Conservation (phyloP, 2,329 filamentous ascomycete species). For the Tolypocladium album region DNA sequence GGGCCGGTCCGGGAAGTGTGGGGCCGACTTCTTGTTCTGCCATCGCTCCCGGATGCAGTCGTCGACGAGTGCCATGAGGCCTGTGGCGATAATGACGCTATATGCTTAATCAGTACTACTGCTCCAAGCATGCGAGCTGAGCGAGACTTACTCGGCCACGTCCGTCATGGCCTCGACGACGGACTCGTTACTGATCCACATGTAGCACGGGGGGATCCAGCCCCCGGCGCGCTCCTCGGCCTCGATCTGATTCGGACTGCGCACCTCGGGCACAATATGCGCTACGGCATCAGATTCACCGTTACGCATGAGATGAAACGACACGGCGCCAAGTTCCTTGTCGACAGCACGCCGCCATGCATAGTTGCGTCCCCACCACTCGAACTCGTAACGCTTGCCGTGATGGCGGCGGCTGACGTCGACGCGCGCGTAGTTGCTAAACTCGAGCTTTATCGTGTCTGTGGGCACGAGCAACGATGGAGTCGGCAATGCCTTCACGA, state of each 20-base stretch:
- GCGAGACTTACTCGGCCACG: slow-evolving; percentile 64
- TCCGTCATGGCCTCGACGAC: slow-evolving; percentile 63
- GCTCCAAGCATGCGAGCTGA: background rate
- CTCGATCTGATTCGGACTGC: slow-evolving; percentile 57
- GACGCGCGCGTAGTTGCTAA: slow-evolving; percentile 93
- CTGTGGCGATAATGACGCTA: slow-evolving; percentile 83
- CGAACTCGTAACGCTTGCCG: slow-evolving; percentile 74
- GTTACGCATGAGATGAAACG: slow-evolving; percentile 69
- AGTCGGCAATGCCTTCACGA: slow-evolving; percentile 3
- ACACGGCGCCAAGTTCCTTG: slow-evolving; percentile 56
- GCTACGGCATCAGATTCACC: slow-evolving; percentile 54
- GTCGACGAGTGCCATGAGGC: slow-evolving; percentile 78
- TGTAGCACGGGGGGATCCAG: slow-evolving; percentile 82
- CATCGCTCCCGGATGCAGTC: slow-evolving; percentile 80
- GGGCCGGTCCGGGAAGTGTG: background rate
- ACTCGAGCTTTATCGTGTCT: slow-evolving; percentile 81
- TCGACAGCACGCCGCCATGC: slow-evolving; percentile 71
- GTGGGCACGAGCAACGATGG: slow-evolving; percentile 40
- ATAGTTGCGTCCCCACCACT: slow-evolving; percentile 86
- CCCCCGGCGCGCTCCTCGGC: slow-evolving; percentile 70
- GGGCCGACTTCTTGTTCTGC: slow-evolving; percentile 25
- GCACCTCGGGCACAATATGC: slow-evolving; percentile 72
- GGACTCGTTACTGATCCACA: slow-evolving; percentile 74
- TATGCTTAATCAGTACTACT: slow-evolving; percentile 9
- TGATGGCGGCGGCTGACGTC: slow-evolving; percentile 58